phyloP scores from a whole-genome alignment of 257 asterid species.

The Sherardia arvensis region DNA sequence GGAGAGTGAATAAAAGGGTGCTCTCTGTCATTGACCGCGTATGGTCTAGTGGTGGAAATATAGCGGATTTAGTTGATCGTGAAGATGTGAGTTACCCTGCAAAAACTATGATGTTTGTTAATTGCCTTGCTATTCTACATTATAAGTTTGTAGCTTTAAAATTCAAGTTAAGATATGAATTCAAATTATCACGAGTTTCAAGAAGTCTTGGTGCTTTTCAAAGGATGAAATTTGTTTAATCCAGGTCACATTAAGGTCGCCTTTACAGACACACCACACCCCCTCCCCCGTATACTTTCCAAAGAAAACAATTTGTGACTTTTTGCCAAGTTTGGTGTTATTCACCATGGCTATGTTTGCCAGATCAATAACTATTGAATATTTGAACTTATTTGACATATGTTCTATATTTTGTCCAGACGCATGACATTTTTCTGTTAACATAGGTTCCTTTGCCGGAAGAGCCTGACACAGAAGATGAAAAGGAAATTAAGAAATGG shows the following conservation, averaged over 20 bases:
- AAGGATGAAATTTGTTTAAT: background rate
- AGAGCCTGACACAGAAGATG: conserved; percentile 76
- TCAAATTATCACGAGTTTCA: no score
- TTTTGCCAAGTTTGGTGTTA: background rate
- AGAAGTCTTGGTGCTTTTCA: background rate
- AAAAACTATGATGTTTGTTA: background rate
- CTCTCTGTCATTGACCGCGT: conserved; percentile 72
- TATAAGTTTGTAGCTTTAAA: background rate
- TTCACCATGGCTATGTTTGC: background rate
- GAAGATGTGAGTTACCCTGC: conserved; percentile 60
- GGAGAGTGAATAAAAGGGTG: conserved; percentile 89
- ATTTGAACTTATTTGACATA: background rate
- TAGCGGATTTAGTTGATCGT: conserved; percentile 86
- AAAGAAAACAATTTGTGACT: background rate
- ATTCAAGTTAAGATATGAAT: background rate
- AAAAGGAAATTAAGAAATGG: conserved; percentile 65
- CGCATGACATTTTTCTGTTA: conserved; percentile 4
- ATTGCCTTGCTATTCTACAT: background rate
- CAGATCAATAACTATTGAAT: background rate
- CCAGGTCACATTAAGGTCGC: background rate
- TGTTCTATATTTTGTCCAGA: conserved; percentile 13
- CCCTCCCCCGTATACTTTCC: background rate
- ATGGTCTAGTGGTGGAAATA: conserved; percentile 85
- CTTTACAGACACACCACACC: background rate
- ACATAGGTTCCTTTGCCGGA: conserved; percentile 75